Base-by-base conservation (phyloP, 2,329 filamentous ascomycete genomes). In the Talaromyces sp. region DNA sequence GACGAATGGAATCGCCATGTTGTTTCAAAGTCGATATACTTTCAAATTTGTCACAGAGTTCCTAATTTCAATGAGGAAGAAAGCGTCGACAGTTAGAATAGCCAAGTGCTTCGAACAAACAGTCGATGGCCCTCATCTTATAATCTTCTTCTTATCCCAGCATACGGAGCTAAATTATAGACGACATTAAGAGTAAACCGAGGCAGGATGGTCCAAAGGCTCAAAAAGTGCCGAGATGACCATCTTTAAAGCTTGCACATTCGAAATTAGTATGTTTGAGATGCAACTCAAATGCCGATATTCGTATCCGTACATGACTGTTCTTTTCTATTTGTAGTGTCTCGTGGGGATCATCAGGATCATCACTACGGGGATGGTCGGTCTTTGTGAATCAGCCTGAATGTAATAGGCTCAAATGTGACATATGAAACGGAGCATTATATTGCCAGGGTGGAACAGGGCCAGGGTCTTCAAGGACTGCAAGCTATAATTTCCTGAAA, bases 271-370 rank as follows among this genome's bases (percentile, higher is more conserved):
- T 14, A 47, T 60, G 27, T 39, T 39, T 50, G 9, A 22, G 41
- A n/a, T 49, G 27, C 31, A 60, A 5, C 16, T 60, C 27, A 60
- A 60, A 50, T 60, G 58, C 58, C 58, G 58, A 60, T 35, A 60
- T 47, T 49, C 49, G 58, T 49, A 60, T 50, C 58, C 58, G 58
- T 37, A 47, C 27, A 60, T 24, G 43, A 1, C 13, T 41, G 7
- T 19, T 14, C 16, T 19, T 60, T 50, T 24, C 7, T 35, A 14
- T 10, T 24, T 47, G 41, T 22, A 50, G 24, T 24, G n/a, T 37
- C 8, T 37, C 24, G 16, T 13, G 8, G 5, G 31, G 58, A 60
- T 47, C 16, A 11, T 31, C 37, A 24, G 58, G 39, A 49, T 24
- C 35, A 16, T 39, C 10, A 49, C 49, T 2, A 45, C 58, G 58